Evolutionary conservation across 495 filamentous ascomycete species (phyloP).

Genomic region (Letharia columbiana): DNA sequence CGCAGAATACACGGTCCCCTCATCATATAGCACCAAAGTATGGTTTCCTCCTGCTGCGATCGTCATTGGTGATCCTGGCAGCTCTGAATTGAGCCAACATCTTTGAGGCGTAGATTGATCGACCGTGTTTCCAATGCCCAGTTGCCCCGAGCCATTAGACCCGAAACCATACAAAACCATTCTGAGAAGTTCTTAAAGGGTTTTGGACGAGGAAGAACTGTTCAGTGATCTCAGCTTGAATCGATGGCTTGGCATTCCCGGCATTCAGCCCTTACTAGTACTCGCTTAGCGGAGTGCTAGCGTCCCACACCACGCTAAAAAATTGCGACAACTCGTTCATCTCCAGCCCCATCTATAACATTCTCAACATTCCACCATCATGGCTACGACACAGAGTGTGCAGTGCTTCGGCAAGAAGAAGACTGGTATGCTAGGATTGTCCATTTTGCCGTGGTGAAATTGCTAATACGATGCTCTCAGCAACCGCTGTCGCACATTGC

Average conservation of each 20-base stretch:
- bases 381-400: conserved; percentile 75
- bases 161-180: conserved; percentile 71
- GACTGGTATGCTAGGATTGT: conserved; percentile 47
- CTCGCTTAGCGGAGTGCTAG: conserved; percentile 24
- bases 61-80: conserved; percentile 23
- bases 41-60: conserved; percentile 79
- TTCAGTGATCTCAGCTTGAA: neutral
- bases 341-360: neutral
- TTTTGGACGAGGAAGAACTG: neutral
- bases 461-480: conserved; percentile 35
- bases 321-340: conserved; percentile 7
- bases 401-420: conserved; percentile 96
- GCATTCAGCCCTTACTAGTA: conserved; percentile 17
- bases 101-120: conserved; percentile 61
- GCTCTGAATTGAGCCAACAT: conserved; percentile 31
- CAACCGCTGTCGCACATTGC: conserved; percentile 86
- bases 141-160: conserved; percentile 83
- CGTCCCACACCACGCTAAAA: conserved; percentile 22
- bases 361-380: conserved; percentile 36
- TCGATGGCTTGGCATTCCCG: conserved; percentile 3
- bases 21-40: conserved; percentile 57
- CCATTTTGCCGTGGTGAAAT: neutral
- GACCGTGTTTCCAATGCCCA: conserved; percentile 66
- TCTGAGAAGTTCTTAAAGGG: neutral
- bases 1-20: conserved; percentile 51